Evolutionary conservation across 2,329 filamentous ascomycete genomes (phyloP).

Genomic region (Fusarium hostae): DNA sequence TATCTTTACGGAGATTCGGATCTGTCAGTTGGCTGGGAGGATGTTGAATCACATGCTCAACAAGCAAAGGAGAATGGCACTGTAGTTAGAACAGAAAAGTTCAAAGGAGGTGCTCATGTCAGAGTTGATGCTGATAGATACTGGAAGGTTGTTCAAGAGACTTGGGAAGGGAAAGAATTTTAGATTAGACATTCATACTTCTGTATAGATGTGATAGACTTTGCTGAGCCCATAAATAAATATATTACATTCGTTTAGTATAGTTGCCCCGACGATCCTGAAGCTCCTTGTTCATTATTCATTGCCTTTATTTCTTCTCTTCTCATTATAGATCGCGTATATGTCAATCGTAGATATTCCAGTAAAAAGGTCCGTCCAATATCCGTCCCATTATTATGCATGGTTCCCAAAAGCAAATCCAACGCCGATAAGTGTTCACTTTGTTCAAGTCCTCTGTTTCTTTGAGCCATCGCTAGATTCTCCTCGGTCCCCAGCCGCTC

Average conservation of each 20-base stretch:
- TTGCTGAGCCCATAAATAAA: not conserved
- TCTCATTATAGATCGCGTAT: not conserved
- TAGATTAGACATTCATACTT: not conserved
- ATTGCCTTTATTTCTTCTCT: not conserved
- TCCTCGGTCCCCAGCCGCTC: constrained; percentile 36
- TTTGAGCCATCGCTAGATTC: constrained; percentile 38
- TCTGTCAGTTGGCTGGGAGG: constrained; percentile 56
- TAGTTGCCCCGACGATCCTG: constrained; percentile 4
- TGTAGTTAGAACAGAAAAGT: constrained; percentile 57
- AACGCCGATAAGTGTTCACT: not conserved
- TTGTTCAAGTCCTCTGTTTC: constrained; percentile 47
- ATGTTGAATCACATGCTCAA: constrained; percentile 61
- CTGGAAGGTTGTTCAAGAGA: constrained; percentile 59
- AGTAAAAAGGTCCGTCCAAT: not conserved
- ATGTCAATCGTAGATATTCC: too few relatives aligned
- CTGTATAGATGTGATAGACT: not conserved
- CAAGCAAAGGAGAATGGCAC: constrained; percentile 55
- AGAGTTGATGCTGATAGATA: constrained; percentile 60
- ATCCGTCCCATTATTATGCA: not conserved
- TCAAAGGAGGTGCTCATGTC: constrained; percentile 59
- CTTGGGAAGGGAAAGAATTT: constrained; percentile 54
- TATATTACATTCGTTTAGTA: constrained; percentile 1
- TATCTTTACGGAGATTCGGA: constrained; percentile 65
- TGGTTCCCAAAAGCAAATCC: not conserved
- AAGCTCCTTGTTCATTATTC: not conserved